Evolutionary conservation across 2,329 filamentous ascomycete genomes (phyloP), one percentile per base, ranked within the genome.

Genomic region (Sporothrix dimorphospora): DNA sequence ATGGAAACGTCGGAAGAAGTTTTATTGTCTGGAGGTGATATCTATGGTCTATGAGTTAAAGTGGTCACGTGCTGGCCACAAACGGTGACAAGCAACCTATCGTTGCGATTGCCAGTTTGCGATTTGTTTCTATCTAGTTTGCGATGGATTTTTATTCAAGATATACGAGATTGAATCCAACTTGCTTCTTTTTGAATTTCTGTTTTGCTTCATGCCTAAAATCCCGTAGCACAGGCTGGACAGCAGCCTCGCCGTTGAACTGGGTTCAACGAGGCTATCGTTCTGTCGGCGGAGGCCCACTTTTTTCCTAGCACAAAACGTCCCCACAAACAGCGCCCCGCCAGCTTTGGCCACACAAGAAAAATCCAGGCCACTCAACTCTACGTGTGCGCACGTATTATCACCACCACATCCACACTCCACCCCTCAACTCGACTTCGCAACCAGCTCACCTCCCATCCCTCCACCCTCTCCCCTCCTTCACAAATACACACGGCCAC

Each of bases 401-500:
- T 45, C 59, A 47, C 27, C 30, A 66, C 21, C 34, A 71, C 49
- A 19, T 66, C 49, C 16, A 55, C 69, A 24, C 21, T 42, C n/a
- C 59, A 38, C 40, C 45, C 59, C 45, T 49, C 65, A 51, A 66
- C 4, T 27, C 38, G 12, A 47, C 49, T 5, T 55, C 14, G 40
- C 67, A 34, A 65, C 59, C 16, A 16, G 34, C 38, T 27, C 9
- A 24, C 38, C 34, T 42, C 47, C 30, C 34, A 8, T 12, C 30
- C 27, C 34, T 7, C 67, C 12, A 24, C 7, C 30, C 24, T 27
- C 49, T n/a, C 27, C 40, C 12, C 24, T 19, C 19, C 27, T 16
- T 6, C 65, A 40, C 67, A 38, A n/a, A 40, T 1, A 38, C 51
- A 27, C 14, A 30, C 67, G 9, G 40, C 16, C 73, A 83, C 75